Base-by-base conservation (phyloP, 2,329 filamentous ascomycete genomes). In the Ploettnerulaceae sp. region DNA sequence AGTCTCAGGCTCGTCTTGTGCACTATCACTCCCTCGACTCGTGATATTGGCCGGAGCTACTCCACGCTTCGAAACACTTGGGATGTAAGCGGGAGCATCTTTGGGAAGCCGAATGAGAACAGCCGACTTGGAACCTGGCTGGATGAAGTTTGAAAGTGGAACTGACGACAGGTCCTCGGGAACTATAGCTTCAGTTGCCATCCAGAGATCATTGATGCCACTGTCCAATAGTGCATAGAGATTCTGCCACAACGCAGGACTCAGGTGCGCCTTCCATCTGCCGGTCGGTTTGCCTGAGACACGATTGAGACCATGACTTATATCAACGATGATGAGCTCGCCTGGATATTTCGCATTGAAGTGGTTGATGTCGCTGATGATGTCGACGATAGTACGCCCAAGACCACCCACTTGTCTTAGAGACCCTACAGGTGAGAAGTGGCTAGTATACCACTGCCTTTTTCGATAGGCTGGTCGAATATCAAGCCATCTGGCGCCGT, bases 241-340 rank as follows among this genome's bases (percentile, higher is more conserved):
- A 3, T 35, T 21, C 25, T 47, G 35, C 57, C 57, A 57, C 12
- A 41, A 20, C 1, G 40, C 32, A 12, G 17, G 7, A 4, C 18
- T 36, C 2, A 53, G 31, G 8, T 17, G 25, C 3, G 12, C 15
- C 20, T 45, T 39, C 51, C 47, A 53, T 35, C 32, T 34, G 25
- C 11, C 39, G 14, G 7, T 51, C 35, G 26, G 49, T 35, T 41
- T 60, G n/a, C n/a, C n/a, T n/a, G n/a, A n/a, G n/a, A n/a, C n/a
- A n/a, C n/a, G n/a, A n/a, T n/a, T n/a, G n/a, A n/a, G n/a, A n/a
- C n/a, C 57, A 29, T 59, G 57, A 8, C 35, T 47, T 5, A 60
- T 31, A 28, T 60, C 57, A 5, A 60, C 38, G 17, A 59, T 43
- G 25, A 59, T 56, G 5, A 60, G 48, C 41, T 60, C 58, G 0